Evolutionary conservation across 352 stramenopile genomes (phyloP), one percentile per base, ranked within the genome.

Genomic region (Globisporangium solare): DNA sequence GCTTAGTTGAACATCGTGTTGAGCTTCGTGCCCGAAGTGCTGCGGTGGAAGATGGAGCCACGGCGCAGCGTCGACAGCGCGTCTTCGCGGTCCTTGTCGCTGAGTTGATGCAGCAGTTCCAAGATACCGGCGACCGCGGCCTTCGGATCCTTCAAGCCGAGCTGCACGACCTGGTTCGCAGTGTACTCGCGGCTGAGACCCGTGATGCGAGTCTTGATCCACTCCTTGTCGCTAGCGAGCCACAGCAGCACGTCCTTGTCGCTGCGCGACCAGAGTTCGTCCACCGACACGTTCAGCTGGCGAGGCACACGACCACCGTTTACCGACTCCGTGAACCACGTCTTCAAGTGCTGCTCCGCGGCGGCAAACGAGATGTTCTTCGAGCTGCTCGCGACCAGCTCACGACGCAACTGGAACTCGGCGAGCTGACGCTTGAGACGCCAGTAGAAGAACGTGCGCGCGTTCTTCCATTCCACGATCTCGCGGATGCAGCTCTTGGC

Each of bases 381-480:
- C 20, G 68, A 58, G 39, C 72, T 76, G 13, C 70, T 74, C 11
- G 53, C 57, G 27, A 67, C 50, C 17, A 90, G 64, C 32, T 90
- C 64, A 14, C 82, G 79, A 48, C 94, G 79, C 39, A 98, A 64
- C 57, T 91, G 70, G 71, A 99, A 99, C 72, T 99, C 97, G 8
- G 89, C 93, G 18, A 99, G 79, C 54, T 98, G 97, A 52, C 97
- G 88, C 66, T 98, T 96, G 18, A 99, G 87, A 41, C 97, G 83
- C 96, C 94, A 98, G 88, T 99, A 99, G 66, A 99, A 99, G 85
- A 98, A 99, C 49, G 69, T 87, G 40, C 97, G 89, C 31, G 96
- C 88, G 61, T 97, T 68, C 41, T 74, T 79, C 97, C 97, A 99
- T 56, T 96, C 84, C 39, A 99, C 96, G 43, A 98, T 84, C 21